Percentiles rank a stretch among this genome's conserved stretches.
Conservation (phyloP, 2,329 filamentous ascomycete genomes). For the Emmonsiellopsis sp. region DNA sequence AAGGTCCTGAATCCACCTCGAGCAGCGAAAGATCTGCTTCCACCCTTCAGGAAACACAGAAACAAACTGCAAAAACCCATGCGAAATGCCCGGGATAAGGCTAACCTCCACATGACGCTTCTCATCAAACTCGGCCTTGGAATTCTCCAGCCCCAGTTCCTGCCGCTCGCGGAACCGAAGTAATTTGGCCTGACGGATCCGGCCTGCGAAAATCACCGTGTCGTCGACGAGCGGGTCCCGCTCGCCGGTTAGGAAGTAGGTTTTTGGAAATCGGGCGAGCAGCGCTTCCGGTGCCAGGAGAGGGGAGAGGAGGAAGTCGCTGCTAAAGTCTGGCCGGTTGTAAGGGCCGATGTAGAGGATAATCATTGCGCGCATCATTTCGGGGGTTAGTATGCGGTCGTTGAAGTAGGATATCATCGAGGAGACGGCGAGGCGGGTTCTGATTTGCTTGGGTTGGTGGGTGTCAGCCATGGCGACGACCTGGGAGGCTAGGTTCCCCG, state of each 20-base stretch:
- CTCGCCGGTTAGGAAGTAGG: conserved; percentile 88
- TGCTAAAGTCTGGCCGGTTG: conserved; percentile 82
- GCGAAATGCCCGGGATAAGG: conserved; percentile 78
- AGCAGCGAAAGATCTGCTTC: conserved; percentile 72
- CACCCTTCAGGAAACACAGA: conserved; percentile 80
- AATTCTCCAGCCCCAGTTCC: conserved; percentile 46
- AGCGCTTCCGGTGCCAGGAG: conserved; percentile 79
- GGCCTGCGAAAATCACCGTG: conserved; percentile 88
- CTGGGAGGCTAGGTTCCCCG: conserved; percentile 27
- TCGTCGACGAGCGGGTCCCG: conserved; percentile 93
- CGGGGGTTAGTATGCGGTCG: conserved; percentile 84
- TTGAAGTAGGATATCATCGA: conserved; percentile 99
- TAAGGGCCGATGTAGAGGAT: conserved; percentile 94
- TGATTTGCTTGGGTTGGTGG: conserved; percentile 43
- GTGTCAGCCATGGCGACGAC: conserved; percentile 22
- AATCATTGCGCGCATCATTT: conserved; percentile 99
- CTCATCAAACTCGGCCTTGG: conserved; percentile 54
- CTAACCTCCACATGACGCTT: conserved; percentile 71
- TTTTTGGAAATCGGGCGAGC: conserved; percentile 81
- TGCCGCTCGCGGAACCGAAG: conserved; percentile 46
- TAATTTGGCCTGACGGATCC: conserved; percentile 68
- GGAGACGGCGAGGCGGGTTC: conserved; percentile 83
- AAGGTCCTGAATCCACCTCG: conserved; percentile 70
- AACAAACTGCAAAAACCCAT: conserved; percentile 91
- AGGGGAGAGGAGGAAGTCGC: conserved; percentile 83